A percentile compares a stretch with the other conserved stretches of the same genome.
These are phyloP conservation scores for Acanthamoeba healyi DNA, from an alignment of 208 protist species.

Conservation along the genomic window DNA sequence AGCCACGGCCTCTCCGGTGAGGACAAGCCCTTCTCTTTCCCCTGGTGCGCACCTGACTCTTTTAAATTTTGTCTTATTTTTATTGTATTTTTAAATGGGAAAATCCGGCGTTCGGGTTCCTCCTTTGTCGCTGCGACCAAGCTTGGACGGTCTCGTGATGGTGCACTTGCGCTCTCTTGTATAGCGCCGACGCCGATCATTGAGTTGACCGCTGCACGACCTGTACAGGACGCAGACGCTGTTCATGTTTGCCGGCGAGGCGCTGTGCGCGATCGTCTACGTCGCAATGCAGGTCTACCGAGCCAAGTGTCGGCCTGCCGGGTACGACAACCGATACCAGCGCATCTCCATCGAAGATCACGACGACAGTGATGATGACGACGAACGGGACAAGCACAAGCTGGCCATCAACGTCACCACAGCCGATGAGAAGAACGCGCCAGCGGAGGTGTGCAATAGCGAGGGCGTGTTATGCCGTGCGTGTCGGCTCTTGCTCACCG, in stretches of 20 bases:
- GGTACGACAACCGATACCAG: not conserved
- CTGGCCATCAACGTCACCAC: not conserved
- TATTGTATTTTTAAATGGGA: not conserved
- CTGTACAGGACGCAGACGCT: constrained; percentile 29
- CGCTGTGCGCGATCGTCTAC: not conserved
- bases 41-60: not conserved
- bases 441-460: not conserved
- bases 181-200: too few species aligned
- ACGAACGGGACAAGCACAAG: not conserved
- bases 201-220: too few species aligned
- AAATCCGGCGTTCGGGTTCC: not conserved
- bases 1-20: constrained; percentile 20
- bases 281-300: not conserved
- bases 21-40: not conserved
- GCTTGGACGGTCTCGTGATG: too few species aligned
- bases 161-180: too few species aligned
- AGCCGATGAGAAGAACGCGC: too few species aligned
- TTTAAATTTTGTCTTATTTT: constrained; percentile 37
- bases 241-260: constrained; percentile 53
- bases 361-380: not conserved
- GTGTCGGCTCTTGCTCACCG: not conserved
- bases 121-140: too few species aligned
- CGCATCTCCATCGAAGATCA: not conserved
- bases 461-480: too few species aligned
- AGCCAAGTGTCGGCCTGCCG: not conserved